Evolutionary conservation across 495 filamentous ascomycete species (phyloP).

Genomic region (Aspergillus homomorphus): DNA sequence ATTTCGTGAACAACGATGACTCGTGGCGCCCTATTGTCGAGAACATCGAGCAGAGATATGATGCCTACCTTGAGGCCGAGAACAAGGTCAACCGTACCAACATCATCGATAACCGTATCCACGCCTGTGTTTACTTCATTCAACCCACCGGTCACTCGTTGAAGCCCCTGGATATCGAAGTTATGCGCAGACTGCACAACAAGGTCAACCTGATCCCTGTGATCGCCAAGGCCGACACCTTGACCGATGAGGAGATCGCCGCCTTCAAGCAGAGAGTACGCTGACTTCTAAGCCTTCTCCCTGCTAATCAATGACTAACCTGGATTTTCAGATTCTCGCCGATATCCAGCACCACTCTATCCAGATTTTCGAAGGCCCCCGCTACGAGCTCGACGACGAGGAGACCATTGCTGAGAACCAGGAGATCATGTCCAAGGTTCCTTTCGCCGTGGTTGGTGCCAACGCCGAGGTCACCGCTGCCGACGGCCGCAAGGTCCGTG

Average conservation of each 20-base stretch:
- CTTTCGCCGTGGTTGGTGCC: conserved; percentile 95
- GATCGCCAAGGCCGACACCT: conserved; percentile 96
- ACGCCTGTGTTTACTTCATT: conserved; percentile 99
- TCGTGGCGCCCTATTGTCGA: conserved; percentile 98
- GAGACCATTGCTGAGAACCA: conserved; percentile 99
- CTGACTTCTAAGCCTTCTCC: conserved; percentile 7
- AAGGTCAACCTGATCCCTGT: conserved; percentile 99
- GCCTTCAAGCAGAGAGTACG: conserved; percentile 92
- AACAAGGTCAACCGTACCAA: conserved; percentile 99
- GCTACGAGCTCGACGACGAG: conserved; percentile 97
- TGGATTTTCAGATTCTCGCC: conserved; percentile 72
- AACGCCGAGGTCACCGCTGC: conserved; percentile 86
- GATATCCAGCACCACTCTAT: conserved; percentile 96
- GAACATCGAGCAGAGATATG: conserved; percentile 98
- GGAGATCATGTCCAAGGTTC: conserved; percentile 99
- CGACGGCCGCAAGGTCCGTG: conserved; percentile 93
- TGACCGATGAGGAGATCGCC: conserved; percentile 94
- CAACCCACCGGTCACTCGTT: conserved; percentile 98
- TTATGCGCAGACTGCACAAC: conserved; percentile 98
- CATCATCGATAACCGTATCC: conserved; percentile 97
- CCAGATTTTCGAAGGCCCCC: conserved; percentile 97
- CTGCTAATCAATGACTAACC: conserved; percentile 1
- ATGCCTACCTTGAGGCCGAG: conserved; percentile 96
- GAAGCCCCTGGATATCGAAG: conserved; percentile 98
- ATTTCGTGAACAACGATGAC: conserved; percentile 99